These are phyloP conservation scores for Magnusiomyces paraingens DNA, from an alignment of 1,139 yeast species.

Conservation along the genomic window DNA sequence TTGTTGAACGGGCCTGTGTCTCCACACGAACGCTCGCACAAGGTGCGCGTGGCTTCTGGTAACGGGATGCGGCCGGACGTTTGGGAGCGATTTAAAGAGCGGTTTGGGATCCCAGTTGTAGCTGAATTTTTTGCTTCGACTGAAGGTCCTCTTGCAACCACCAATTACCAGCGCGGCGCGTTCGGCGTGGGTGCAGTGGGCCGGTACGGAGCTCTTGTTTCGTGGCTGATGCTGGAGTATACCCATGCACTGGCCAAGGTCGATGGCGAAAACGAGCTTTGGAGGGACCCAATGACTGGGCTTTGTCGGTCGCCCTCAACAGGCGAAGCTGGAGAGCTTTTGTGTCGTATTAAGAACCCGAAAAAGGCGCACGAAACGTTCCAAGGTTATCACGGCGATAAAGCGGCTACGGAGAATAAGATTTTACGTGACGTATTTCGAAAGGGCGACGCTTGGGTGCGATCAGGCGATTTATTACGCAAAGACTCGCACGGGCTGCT, in stretches of 20 bases:
- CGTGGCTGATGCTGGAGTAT: conserved; percentile 17
- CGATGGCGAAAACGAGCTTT: conserved; percentile 66
- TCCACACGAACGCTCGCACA: conserved; percentile 61
- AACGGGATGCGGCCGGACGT: conserved; percentile 92
- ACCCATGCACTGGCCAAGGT: conserved; percentile 49
- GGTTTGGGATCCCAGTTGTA: conserved; percentile 68
- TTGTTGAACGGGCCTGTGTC: conserved; percentile 62
- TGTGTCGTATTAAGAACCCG: conserved; percentile 68
- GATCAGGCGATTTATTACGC: conserved; percentile 79
- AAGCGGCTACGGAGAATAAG: conserved; percentile 71
- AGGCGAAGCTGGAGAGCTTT: conserved; percentile 80
- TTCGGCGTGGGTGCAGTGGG: conserved; percentile 88
- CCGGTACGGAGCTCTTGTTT: conserved; percentile 50
- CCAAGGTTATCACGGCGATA: conserved; percentile 86
- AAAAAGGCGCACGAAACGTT: conserved; percentile 45
- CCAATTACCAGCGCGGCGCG: conserved; percentile 70
- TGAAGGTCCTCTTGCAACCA: conserved; percentile 88
- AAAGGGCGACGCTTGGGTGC: conserved; percentile 87
- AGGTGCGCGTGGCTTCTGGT: conserved; percentile 72
- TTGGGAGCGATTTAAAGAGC: conserved; percentile 71
- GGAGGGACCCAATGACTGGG: conserved; percentile 66
- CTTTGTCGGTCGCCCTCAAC: conserved; percentile 45
- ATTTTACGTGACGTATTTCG: conserved; percentile 64
- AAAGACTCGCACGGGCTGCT: conserved; percentile 63
- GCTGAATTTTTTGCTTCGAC: conserved; percentile 96